phyloP scores from a whole-genome alignment of 495 filamentous ascomycete species.

The Penicillium soppii region DNA sequence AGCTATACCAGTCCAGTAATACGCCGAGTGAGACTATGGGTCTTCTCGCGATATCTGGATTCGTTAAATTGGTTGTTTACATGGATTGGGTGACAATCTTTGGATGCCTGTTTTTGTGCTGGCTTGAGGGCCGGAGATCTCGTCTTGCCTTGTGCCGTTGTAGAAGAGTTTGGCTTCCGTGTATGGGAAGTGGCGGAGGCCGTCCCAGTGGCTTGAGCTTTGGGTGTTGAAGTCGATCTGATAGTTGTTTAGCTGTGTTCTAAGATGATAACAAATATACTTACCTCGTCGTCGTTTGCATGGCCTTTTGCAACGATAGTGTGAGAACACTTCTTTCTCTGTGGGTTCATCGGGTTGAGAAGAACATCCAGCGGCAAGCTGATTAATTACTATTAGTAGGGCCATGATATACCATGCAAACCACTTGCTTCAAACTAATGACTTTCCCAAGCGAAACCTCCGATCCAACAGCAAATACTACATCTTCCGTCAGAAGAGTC shows the following conservation, averaged over 20 bases:
- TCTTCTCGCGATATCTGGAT: conserved; percentile 10
- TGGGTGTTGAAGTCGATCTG: conserved; percentile 49
- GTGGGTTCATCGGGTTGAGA: conserved; percentile 14
- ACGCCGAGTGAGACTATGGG: conserved; percentile 33
- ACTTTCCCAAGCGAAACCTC: conserved; percentile 45
- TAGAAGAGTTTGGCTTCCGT: conserved; percentile 43
- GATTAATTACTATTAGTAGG: background rate
- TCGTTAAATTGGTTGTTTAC: background rate
- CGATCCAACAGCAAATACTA: conserved; percentile 30
- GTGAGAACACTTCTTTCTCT: conserved; percentile 11
- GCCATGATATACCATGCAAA: background rate
- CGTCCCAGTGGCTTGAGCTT: conserved; percentile 46
- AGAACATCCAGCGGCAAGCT: conserved; percentile 14
- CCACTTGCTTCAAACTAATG: conserved; percentile 17
- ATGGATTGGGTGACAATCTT: conserved; percentile 1
- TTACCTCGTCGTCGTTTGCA: conserved; percentile 16
- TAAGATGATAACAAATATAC: background rate
- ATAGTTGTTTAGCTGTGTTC: background rate
- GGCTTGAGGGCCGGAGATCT: conserved; percentile 34
- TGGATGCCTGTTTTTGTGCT: conserved; percentile 7
- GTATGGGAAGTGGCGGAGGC: conserved; percentile 34
- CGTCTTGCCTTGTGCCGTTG: conserved; percentile 51
- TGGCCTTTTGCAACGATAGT: conserved; percentile 7
- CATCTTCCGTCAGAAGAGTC: conserved; percentile 44
- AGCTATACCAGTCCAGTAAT: conserved; percentile 47